A percentile compares a stretch with the other conserved stretches of the same genome.
Conservation (phyloP, 768 basidiomycete species). For the Psilocybe subaeruginosa region DNA sequence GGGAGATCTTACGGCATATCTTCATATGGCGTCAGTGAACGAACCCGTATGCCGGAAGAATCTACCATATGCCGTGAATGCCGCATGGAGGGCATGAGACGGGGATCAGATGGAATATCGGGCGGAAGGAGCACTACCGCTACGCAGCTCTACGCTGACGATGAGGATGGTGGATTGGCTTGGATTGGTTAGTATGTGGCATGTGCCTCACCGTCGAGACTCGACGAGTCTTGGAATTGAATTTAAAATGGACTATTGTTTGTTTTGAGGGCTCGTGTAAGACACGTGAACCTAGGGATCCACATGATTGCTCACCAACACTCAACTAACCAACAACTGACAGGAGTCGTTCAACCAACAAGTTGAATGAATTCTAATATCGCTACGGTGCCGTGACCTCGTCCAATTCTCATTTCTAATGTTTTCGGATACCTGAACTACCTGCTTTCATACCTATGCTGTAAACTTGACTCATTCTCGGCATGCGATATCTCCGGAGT, state of each 20-base stretch:
- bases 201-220: too few relatives aligned
- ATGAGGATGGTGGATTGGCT: too few relatives aligned
- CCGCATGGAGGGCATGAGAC: background rate
- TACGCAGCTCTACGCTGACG: too few relatives aligned
- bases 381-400: background rate
- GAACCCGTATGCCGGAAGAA: too few relatives aligned
- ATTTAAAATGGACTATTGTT: background rate
- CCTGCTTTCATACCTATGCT: background rate
- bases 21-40: background rate
- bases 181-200: too few relatives aligned
- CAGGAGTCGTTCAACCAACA: too few relatives aligned
- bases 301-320: background rate
- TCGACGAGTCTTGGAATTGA: background rate
- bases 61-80: background rate
- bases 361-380: background rate
- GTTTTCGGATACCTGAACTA: background rate
- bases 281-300: conserved; percentile 6
- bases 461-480: background rate
- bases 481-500: background rate
- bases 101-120: too few relatives aligned
- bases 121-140: too few relatives aligned
- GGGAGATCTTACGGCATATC: background rate
- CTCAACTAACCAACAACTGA: background rate
- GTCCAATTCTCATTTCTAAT: background rate
- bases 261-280: conserved; percentile 1